Evolutionary conservation across 2,329 filamentous ascomycete genomes (phyloP), one percentile per base, ranked within the genome.

Genomic region (Calonectria pauciramosa): DNA sequence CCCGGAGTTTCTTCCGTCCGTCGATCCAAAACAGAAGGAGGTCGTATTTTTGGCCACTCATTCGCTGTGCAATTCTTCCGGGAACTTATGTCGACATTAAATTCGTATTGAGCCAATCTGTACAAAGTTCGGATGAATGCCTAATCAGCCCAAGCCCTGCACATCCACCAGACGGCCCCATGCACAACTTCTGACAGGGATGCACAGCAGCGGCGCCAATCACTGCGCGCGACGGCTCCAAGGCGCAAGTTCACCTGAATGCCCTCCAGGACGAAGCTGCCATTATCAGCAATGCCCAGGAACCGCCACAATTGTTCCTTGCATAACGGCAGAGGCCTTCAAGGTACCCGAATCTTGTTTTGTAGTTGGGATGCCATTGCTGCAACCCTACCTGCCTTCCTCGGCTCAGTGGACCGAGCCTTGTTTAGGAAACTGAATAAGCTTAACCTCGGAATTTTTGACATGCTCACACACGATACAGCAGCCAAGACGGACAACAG

Each of bases 401-500:
- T 76, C 34, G 78, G 78, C 77, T 70, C 54, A 38, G 26, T 74
- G 76, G 77, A 63, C 78, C 78, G 74, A 70, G 59, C 64, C 71
- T 73, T 52, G 14, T 80, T 79, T 79, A 79, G 78, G 78, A 79
- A 79, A 78, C 72, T 80, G 75, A 72, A 74, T 63, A 44, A 32
- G 54, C 16, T 44, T 41, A 32, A 70, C 16, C 41, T 71, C 70
- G 69, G 73, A 67, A 70, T 51, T 68, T 72, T 60, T 47, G 73
- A 41, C 49, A 65, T 49, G 65, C 71, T 77, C 73, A 75, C 75
- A 75, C 78, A 76, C 77, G 63, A 75, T 34, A 54, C 63, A 51
- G n/a, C 47, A 52, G 70, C 71, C 70, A 79, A 76, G 76, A 63
- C 56, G 32, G 56, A 38, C 56, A 41, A 30, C n/a, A 63, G 23